Evolutionary conservation across 306 rosid species (phyloP).

Genomic region (Medicago truncatula): MtrunA17r5.0-ANR NC_053045.1:9127501-9128000

Average conservation of each 20-base stretch:
- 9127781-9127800: neutral
- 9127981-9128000: neutral
- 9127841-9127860: slow-evolving; percentile 12
- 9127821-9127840: neutral
- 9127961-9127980: neutral
- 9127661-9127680: slow-evolving; percentile 53
- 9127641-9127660: slow-evolving; percentile 51
- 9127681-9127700: slow-evolving; percentile 54
- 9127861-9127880: slow-evolving; percentile 4
- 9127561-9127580: too few relatives aligned
- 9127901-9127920: neutral
- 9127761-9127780: slow-evolving; percentile 8
- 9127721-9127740: neutral
- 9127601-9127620: neutral
- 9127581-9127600: too few relatives aligned
- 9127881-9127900: slow-evolving; percentile 18
- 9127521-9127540: too few relatives aligned
- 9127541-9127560: too few relatives aligned
- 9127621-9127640: slow-evolving; percentile 43
- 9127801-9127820: slow-evolving; percentile 8
- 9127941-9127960: slow-evolving; percentile 7
- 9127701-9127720: slow-evolving; percentile 39
- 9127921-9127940: neutral
- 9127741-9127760: neutral
- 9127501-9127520: too few relatives aligned